Base-by-base conservation (phyloP, 73 alveolate genomes). In the Paramecium tetraurelia region DNA sequence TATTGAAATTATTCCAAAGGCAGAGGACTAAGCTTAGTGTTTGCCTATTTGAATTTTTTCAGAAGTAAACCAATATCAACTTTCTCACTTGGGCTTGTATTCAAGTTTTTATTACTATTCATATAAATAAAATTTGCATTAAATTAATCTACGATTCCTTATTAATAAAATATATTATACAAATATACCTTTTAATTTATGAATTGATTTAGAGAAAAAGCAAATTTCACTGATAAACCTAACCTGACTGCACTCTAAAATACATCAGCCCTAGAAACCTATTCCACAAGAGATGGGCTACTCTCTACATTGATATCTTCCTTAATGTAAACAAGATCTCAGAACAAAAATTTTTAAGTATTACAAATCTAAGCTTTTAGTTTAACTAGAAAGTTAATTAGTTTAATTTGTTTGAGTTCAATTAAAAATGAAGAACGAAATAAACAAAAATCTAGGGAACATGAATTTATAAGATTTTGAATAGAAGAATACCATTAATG, bases 21-120 rank as follows among this genome's bases (percentile, higher is more conserved):
- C 40, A 77, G 40, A 12, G 89, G 89, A 77, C 89, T 77, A 16
- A 77, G 27, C 22, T 77, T 77, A 14, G 68, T 41, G 16, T 77
- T 20, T 44, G 40, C 40, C 27, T 77, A 77, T 40, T 77, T 77
- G 71, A 31, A 77, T 77, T 77, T 41, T 59, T 59, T 59, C n/a
- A 59, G 36, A 2, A 59, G 40, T 11, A 59, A 29, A 22, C 77
- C 77, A 22, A 59, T 59, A 59, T 59, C 77, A 22, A 59, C 77
- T 24, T 16, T 14, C 5, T 22, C 36, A 20, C 43, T 24, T 24
- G 77, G 9, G 22, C 2, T 29, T 59, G 77, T 59, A 59, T 22
- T 59, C 22, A 59, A 29, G 35, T 22, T 58, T 11, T 40, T 40
- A 40, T 40, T 40, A 40, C 48, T 40, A 40, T 40, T 40, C 48